phyloP scores from a whole-genome alignment of 768 basidiomycete genomes.

The Tulasnella sp. region DNA sequence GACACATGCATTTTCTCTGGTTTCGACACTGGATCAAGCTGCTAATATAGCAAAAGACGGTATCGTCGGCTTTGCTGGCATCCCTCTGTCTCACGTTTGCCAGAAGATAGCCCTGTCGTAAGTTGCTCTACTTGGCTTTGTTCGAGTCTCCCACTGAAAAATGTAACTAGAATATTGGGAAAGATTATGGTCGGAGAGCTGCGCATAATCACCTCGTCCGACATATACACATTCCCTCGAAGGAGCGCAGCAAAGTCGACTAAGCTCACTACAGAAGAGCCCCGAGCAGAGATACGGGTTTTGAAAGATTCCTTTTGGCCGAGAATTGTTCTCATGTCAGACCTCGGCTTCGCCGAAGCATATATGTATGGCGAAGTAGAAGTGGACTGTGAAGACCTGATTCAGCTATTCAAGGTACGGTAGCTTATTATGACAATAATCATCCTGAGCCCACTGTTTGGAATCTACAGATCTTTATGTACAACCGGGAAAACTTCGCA shows the following conservation, averaged over 20 bases:
- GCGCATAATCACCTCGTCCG: no score
- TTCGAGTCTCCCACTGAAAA: no score
- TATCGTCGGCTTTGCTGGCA: no score
- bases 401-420: neutral
- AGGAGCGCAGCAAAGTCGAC: neutral
- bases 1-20: no score
- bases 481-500: conserved; percentile 11
- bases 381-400: conserved; percentile 5
- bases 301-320: conserved; percentile 1
- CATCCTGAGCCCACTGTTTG: conserved; percentile 4
- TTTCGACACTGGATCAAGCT: no score
- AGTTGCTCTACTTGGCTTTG: no score
- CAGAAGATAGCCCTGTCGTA: no score
- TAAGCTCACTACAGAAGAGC: neutral
- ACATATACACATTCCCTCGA: no score
- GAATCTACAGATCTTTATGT: neutral
- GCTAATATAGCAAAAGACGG: no score
- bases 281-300: neutral
- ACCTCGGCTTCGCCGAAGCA: conserved; percentile 13
- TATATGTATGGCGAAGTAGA: conserved; percentile 11
- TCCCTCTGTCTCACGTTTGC: no score
- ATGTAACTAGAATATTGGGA: no score
- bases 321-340: neutral
- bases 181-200: no score
- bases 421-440: neutral